Base-by-base conservation (phyloP, 129 eudicot genomes). In the Pulicaria dysenterica region DNA sequence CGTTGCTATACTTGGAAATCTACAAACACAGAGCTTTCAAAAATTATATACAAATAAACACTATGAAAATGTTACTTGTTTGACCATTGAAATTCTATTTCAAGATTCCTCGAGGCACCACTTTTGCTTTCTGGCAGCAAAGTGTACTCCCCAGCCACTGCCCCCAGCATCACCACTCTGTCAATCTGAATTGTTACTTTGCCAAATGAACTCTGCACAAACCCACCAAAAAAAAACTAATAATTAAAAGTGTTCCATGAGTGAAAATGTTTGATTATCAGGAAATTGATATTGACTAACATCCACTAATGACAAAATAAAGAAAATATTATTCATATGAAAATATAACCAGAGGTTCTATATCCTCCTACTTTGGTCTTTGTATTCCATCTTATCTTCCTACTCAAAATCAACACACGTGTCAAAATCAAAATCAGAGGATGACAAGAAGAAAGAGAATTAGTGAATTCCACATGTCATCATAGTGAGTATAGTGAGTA, bases 21-120 rank as follows among this genome's bases (percentile, higher is more conserved):
- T 78, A 70, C 59, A 61, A 62, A 39, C 71, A 60, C 55, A 58
- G 40, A 40, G 51, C 50, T 62, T 51, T 62, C 77, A 64, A 78
- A 78, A 48, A 14, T 43, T 70, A 78, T 78, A 42, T 63, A 70
- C 77, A 78, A 50, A 54, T 8, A 10, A 31, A 11, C n/a, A 62
- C n/a, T 5, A 69, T n/a, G 44, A 46, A 46, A 64, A 78, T 31
- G 37, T 72, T 80, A 80, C 78, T 90, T 86, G 85, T 95, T 91
- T 67, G 99, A 86, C 99, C 99, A 95, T 65, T 95, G 97, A 75
- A 91, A 95, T 78, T 95, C 99, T 57, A 95, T 95, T 83, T 90
- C 99, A 10, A 95, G 82, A 77, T 87, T 95, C 74, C 99, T 87
- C 49, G 95, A 86, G 53, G 96, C 89, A 19, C 99, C 99, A 45